Evolutionary conservation across 2,329 filamentous ascomycete genomes (phyloP).

Genomic region (Teratosphaeria viscida): DNA sequence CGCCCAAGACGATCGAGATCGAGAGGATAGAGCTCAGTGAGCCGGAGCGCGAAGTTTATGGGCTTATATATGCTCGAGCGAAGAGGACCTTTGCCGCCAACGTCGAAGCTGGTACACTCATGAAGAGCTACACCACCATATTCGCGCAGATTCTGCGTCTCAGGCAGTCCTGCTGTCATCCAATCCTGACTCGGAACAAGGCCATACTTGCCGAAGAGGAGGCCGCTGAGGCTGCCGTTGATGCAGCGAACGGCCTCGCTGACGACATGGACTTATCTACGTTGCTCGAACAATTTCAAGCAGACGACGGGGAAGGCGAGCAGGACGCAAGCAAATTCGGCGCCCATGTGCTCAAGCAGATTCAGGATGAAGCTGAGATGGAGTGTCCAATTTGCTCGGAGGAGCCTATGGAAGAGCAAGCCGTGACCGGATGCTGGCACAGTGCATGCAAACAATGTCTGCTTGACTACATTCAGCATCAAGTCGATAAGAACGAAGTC

Average conservation of each 20-base stretch:
- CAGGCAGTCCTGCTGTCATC: slow-evolving; percentile 89
- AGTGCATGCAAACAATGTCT: slow-evolving; percentile 91
- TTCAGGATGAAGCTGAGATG: slow-evolving; percentile 74
- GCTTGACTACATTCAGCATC: slow-evolving; percentile 80
- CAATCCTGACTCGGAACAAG: slow-evolving; percentile 75
- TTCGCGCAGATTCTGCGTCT: slow-evolving; percentile 92
- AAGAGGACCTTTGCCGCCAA: slow-evolving; percentile 79
- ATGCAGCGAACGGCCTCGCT: slow-evolving; percentile 68
- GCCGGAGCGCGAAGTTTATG: slow-evolving; percentile 81
- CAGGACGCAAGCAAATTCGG: slow-evolving; percentile 65
- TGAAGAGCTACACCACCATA: slow-evolving; percentile 94
- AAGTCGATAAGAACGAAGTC: slow-evolving; percentile 62
- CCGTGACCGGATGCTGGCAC: slow-evolving; percentile 95
- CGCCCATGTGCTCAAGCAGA: slow-evolving; percentile 78
- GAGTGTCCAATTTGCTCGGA: slow-evolving; percentile 94
- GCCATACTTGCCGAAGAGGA: slow-evolving; percentile 79
- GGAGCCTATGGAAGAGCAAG: slow-evolving; percentile 89
- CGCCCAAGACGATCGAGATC: slow-evolving; percentile 70
- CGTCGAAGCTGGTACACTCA: slow-evolving; percentile 78
- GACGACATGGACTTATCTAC: slow-evolving; percentile 94
- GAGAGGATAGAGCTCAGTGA: slow-evolving; percentile 78
- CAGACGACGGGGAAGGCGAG: slow-evolving; percentile 39
- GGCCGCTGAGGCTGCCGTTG: slow-evolving; percentile 65
- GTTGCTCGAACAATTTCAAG: slow-evolving; percentile 72
- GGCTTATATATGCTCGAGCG: slow-evolving; percentile 74